These are phyloP conservation scores for Cutaneotrichosporon sp. DNA, from an alignment of 1,284 basidiomycete species.

Conservation along the genomic window DNA sequence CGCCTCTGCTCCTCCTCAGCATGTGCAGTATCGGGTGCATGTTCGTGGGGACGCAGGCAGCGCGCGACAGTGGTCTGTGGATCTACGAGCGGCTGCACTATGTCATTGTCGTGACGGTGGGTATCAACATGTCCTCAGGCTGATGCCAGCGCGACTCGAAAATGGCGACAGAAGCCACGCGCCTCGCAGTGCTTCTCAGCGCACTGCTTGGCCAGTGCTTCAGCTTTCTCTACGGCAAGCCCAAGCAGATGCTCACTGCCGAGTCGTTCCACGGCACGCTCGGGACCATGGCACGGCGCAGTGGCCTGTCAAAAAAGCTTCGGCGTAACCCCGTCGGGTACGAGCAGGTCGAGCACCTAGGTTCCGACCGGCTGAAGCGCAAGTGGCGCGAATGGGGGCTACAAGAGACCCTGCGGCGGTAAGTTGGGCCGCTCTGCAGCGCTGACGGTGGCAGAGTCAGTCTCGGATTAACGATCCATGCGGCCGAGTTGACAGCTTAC, in stretches of 20 bases:
- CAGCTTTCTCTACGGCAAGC: slow-evolving; percentile 10
- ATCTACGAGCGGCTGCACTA: slow-evolving; percentile 13
- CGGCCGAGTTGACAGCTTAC: slow-evolving; percentile 7
- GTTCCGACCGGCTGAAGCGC: not conserved
- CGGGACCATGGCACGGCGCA: slow-evolving; percentile 9
- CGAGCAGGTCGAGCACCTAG: slow-evolving; percentile 3
- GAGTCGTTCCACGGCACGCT: slow-evolving; percentile 10
- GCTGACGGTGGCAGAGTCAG: slow-evolving; percentile 1
- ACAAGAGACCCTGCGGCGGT: slow-evolving; percentile 10
- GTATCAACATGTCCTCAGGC: not conserved
- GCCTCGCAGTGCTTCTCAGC: slow-evolving; percentile 5
- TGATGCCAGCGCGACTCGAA: slow-evolving; percentile 7
- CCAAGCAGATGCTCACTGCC: slow-evolving; percentile 12
- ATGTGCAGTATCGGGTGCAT: slow-evolving; percentile 18
- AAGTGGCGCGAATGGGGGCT: slow-evolving; percentile 12
- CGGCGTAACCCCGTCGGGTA: slow-evolving; percentile 6
- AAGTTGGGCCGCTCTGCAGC: not conserved
- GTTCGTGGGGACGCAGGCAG: slow-evolving; percentile 15
- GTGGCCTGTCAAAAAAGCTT: slow-evolving; percentile 3
- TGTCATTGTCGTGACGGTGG: slow-evolving; percentile 5
- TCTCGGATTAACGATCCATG: slow-evolving; percentile 12
- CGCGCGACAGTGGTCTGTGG: slow-evolving; percentile 11
- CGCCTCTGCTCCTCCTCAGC: slow-evolving; percentile 32
- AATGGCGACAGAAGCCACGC: slow-evolving; percentile 2
- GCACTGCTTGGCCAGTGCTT: slow-evolving; percentile 13